Evolutionary conservation across 2,329 filamentous ascomycete species (phyloP), one percentile per base, ranked within the genome.

Genomic region (Alternaria infectoria): DNA sequence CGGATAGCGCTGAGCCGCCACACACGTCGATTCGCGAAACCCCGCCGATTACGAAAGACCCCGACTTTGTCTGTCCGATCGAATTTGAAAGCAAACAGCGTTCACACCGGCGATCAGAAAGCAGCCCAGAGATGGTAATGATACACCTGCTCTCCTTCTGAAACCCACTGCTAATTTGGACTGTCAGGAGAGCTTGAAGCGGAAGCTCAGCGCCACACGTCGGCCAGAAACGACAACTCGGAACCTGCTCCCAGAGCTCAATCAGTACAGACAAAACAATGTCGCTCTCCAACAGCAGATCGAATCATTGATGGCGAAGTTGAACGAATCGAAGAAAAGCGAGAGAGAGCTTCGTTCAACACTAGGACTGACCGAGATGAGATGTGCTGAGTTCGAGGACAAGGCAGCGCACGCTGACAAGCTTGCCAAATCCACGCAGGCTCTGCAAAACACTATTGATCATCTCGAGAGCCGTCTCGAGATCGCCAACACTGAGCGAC

Each of bases 401-500:
- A 75, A 75, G 63, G 70, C 74, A 58, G 66, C 57, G 56, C 69
- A 73, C 61, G 69, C 70, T 44, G 71, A 75, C 46, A 65, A 71
- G 28, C 59, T 74, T 12, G 70, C 71, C 40, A 74, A 74, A 60
- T 71, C 49, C 32, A 66, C 61, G 4, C 62, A 77, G 56, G 73
- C 76, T 5, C 62, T 82, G 36, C 77, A 79, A 49, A 81, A 79
- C 51, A 78, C 75, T 0, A 73, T 80, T 8, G 74, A 77, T 15
- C 74, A 80, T 54, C 71, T 83, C 6, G 80, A 82, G 54, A 75
- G 72, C 17, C 75, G 80, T 8, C 68, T 83, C 32, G 75, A 79
- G 32, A 69, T 78, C 13, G 77, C 81, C 19, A 83, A 84, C 61
- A 74, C 75, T 15, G 75, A 81, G 58, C 81, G 80, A 56, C 47